Percentiles rank a stretch among this genome's conserved stretches.
These are phyloP conservation scores for Phascolomyces articulosus DNA, from an alignment of 371 early-diverging fungal species.

Conservation along the genomic window DNA sequence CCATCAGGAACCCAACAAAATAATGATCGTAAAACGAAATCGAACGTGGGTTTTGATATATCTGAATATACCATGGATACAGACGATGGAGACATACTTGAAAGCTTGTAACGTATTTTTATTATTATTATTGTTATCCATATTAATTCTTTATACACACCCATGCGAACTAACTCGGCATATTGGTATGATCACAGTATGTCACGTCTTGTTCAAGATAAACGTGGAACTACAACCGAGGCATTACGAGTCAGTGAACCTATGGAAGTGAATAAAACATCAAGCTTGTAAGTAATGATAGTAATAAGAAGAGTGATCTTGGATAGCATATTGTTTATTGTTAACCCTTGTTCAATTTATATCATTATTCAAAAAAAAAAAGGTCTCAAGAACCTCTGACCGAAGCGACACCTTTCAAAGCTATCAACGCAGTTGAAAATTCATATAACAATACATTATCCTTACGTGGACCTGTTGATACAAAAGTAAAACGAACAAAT, in stretches of 20 bases:
- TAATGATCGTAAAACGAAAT: not conserved
- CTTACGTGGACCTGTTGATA: constrained; percentile 3
- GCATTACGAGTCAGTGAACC: not conserved
- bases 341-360: too few species aligned
- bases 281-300: not conserved
- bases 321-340: too few species aligned
- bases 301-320: not conserved
- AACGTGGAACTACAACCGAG: not conserved
- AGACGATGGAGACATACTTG: constrained; percentile 9
- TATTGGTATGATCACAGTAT: not conserved
- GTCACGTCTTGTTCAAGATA: not conserved
- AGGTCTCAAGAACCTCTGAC: not conserved
- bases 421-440: constrained; percentile 31
- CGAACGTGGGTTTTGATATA: constrained; percentile 9
- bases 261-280: not conserved
- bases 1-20: not conserved
- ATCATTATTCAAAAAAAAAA: not conserved
- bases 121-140: not conserved
- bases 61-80: constrained; percentile 22
- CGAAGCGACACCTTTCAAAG: constrained; percentile 16
- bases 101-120: constrained; percentile 3
- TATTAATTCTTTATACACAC: not conserved
- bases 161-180: too few species aligned
- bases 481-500: constrained; percentile 5
- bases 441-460: constrained; percentile 33